Evolutionary conservation across 495 filamentous ascomycete species (phyloP), one percentile per base, ranked within the genome.

Genomic region (Xylaria grammica): DNA sequence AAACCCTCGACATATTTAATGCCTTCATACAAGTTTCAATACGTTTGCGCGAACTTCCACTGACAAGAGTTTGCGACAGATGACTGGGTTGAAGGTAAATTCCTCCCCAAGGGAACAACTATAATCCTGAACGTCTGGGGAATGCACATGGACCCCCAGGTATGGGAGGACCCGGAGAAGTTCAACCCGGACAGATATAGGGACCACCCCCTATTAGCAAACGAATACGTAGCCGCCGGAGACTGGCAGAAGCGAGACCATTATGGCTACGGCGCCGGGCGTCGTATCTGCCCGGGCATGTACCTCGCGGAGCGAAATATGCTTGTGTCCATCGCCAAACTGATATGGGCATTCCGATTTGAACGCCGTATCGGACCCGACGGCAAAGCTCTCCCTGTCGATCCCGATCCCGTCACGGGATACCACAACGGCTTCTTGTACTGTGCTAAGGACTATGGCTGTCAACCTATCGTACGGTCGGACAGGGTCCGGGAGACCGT

Each of bases 121-220:
- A 73, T 85, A 19, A 69, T 82, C 20, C 68, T 79, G 44, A 84
- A 84, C 75, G 77, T 51, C 30, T 65, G 20, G 72, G 74, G 67
- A 8, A 74, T 83, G 46, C 77, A 81, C 64, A 60, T 65, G 24
- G 73, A 81, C 62, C 60, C 62, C 1, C 40, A 68, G 17, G 67
- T 69, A 15, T 80, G 71, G 49, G 67, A 75, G 1, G 75, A 80
- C 17, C 84, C 84, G 0, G 74, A 76, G 0, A 40, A n/a, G 2
- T 87, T 85, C 72, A 67, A 80, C 49, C 83, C 82, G 0, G 69
- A 75, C 19, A 76, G 74, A 2, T 86, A 58, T 15, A 7, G 17
- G 26, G 36, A 20, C 22, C 54, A 45, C 10, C 9, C 36, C 1
- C 36, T 27, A 1, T 17, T 29, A 3, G 54, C 54, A 11, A 0